Conservation (phyloP, 176 grass and related monocot species). For the maize (Zea mays) region DNA sequence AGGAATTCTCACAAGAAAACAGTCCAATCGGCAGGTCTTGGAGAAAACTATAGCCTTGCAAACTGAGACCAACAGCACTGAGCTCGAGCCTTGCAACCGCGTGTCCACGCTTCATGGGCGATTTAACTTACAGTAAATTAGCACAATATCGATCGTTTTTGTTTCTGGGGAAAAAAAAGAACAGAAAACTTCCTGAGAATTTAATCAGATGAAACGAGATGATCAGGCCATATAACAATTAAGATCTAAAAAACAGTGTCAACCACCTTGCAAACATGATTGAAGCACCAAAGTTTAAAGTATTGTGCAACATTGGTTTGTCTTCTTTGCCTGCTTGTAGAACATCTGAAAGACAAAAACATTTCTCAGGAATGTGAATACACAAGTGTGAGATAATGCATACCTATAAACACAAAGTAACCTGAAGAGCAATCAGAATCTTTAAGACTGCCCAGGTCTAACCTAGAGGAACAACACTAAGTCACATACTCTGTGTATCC, state of each 20-base stretch:
- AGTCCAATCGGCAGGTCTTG: not conserved
- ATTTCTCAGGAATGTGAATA: slow-evolving; percentile 21
- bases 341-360: slow-evolving; percentile 74
- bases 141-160: slow-evolving; percentile 23
- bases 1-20: slow-evolving; percentile 6
- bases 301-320: slow-evolving; percentile 89
- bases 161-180: slow-evolving; percentile 14
- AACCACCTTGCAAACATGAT: slow-evolving; percentile 39
- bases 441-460: not conserved
- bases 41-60: not conserved
- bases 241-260: not conserved
- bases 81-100: not conserved
- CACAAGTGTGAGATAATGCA: slow-evolving; percentile 10
- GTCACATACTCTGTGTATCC: not conserved
- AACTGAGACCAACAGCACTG: not conserved
- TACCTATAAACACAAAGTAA: not conserved
- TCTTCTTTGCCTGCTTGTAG: slow-evolving; percentile 99
- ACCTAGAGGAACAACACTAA: not conserved
- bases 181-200: slow-evolving; percentile 25
- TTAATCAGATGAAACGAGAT: slow-evolving; percentile 18
- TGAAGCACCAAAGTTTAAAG: slow-evolving; percentile 44
- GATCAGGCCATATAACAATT: not conserved
- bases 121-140: slow-evolving; percentile 33
- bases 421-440: not conserved
- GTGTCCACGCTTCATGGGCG: slow-evolving; percentile 17